Percentiles rank a stretch among this genome's conserved stretches.
phyloP scores from a whole-genome alignment of 495 filamentous ascomycete species.

The Penicillium cosmopolitanum region DNA sequence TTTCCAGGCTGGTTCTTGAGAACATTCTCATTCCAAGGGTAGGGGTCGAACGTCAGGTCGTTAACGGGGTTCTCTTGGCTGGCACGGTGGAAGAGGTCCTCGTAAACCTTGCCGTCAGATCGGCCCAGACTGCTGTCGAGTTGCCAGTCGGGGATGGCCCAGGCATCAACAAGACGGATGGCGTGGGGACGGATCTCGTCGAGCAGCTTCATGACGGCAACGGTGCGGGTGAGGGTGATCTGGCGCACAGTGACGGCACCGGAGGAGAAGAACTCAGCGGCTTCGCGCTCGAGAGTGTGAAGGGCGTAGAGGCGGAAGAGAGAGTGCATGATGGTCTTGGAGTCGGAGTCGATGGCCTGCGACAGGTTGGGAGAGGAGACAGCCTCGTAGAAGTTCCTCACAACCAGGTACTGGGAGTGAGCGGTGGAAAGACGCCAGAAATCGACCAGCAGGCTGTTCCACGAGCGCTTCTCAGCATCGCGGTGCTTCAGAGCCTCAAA shows the following conservation, averaged over 20 bases:
- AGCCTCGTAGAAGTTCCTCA: slow-evolving; percentile 74
- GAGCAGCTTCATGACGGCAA: slow-evolving; percentile 64
- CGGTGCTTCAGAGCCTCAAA: slow-evolving; percentile 74
- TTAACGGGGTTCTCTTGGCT: slow-evolving; percentile 71
- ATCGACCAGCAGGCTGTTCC: slow-evolving; percentile 73
- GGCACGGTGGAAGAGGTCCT: slow-evolving; percentile 68
- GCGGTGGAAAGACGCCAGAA: slow-evolving; percentile 72
- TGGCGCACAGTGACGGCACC: slow-evolving; percentile 65
- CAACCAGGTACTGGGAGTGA: slow-evolving; percentile 69
- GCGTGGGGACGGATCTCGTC: slow-evolving; percentile 71
- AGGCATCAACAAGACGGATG: slow-evolving; percentile 65
- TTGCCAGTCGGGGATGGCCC: slow-evolving; percentile 72
- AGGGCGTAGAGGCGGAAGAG: slow-evolving; percentile 70
- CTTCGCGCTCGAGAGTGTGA: slow-evolving; percentile 67
- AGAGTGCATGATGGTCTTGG: slow-evolving; percentile 56
- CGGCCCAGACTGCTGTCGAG: slow-evolving; percentile 66
- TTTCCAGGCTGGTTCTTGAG: slow-evolving; percentile 53
- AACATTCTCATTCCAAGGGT: slow-evolving; percentile 61
- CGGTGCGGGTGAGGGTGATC: slow-evolving; percentile 63
- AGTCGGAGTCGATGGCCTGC: slow-evolving; percentile 54
- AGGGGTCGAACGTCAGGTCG: slow-evolving; percentile 66
- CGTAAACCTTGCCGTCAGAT: slow-evolving; percentile 69
- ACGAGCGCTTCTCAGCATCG: slow-evolving; percentile 68
- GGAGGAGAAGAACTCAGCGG: slow-evolving; percentile 67
- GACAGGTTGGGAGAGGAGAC: slow-evolving; percentile 52